Evolutionary conservation across 2,329 filamentous ascomycete genomes (phyloP), one percentile per base, ranked within the genome.

Genomic region (Colletotrichum sp.): DNA sequence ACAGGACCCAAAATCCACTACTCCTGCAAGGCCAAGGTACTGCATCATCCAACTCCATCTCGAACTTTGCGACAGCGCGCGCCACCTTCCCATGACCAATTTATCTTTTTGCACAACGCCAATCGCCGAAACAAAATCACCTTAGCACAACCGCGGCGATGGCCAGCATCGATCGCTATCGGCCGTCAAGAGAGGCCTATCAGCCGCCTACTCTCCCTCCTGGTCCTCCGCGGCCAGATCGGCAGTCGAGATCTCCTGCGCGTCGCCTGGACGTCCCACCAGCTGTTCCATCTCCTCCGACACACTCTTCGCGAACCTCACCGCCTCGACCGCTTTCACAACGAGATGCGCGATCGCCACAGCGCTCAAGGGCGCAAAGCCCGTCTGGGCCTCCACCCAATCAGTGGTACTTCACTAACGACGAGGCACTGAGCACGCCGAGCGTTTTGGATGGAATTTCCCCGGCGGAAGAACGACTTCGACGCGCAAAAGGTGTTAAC

Each of bases 401-500:
- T 77, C 96, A 98, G 89, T 99, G 97, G 97, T 90, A 95, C 71
- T 98, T 98, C 83, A 95, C 93, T 16, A 90, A 94, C 61, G 93
- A 95, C 64, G 97, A 99, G 85, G 90, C 98, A 30, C 87, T 91
- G 69, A 94, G 94, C 82, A 94, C 95, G 8, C 97, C 97, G 1
- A 97, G 95, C 68, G 93, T 98, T 75, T 85, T 96, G 16, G 95
- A 98, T 79, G 96, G 96, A 27, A 91, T 98, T 82, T 84, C 92
- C 11, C 89, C 93, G 5, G 91, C 93, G 34, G 93, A 97, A 82
- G 97, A 98, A 86, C 90, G 95, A 77, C 90, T 94, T 78, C 90
- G 94, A 74, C 92, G 97, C 72, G 94, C 94, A 76, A 98, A 98
- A 84, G 96, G 97, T 63, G 94, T 98, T 82, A 98, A 98, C 84